A percentile compares a stretch with the other conserved stretches of the same genome.
These are phyloP conservation scores for Fomes fomentarius DNA, from an alignment of 1,284 basidiomycete species.

Conservation along the genomic window DNA sequence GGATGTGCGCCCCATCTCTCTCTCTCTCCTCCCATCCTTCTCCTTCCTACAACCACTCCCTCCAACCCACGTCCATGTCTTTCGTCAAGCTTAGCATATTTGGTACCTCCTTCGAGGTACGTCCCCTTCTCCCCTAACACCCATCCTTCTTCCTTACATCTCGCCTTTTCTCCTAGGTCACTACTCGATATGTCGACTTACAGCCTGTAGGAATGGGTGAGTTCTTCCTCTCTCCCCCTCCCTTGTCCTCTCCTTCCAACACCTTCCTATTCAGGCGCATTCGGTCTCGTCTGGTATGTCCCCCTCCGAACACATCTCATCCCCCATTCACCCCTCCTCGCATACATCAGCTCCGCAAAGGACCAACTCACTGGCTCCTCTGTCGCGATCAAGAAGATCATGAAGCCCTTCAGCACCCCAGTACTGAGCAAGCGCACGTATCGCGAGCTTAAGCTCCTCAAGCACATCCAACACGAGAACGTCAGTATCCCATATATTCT, in stretches of 20 bases:
- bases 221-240: conserved; percentile 35
- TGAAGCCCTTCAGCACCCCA: conserved; percentile 89
- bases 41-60: neutral
- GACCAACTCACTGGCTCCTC: conserved; percentile 95
- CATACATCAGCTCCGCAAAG: conserved; percentile 81
- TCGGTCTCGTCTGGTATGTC: conserved; percentile 91
- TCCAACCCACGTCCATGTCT: conserved; percentile 54
- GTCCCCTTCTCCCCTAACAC: conserved; percentile 18
- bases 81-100: conserved; percentile 99
- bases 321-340: neutral
- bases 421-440: conserved; percentile 99
- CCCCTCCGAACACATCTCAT: neutral
- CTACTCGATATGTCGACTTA: conserved; percentile 98
- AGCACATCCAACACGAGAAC: conserved; percentile 99
- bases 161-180: conserved; percentile 66
- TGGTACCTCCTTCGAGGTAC: conserved; percentile 91
- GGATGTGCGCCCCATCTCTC: neutral
- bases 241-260: conserved; percentile 23
- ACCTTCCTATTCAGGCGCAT: conserved; percentile 69
- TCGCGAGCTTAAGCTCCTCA: conserved; percentile 96
- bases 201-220: conserved; percentile 99
- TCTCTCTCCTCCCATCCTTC: neutral
- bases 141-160: neutral
- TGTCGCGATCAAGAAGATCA: conserved; percentile 88
- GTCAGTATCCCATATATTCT: conserved; percentile 44